A percentile compares a stretch with the other conserved stretches of the same genome.
phyloP scores from a whole-genome alignment of 1,284 basidiomycete species.

The Coniferiporia sulphurascens region DNA sequence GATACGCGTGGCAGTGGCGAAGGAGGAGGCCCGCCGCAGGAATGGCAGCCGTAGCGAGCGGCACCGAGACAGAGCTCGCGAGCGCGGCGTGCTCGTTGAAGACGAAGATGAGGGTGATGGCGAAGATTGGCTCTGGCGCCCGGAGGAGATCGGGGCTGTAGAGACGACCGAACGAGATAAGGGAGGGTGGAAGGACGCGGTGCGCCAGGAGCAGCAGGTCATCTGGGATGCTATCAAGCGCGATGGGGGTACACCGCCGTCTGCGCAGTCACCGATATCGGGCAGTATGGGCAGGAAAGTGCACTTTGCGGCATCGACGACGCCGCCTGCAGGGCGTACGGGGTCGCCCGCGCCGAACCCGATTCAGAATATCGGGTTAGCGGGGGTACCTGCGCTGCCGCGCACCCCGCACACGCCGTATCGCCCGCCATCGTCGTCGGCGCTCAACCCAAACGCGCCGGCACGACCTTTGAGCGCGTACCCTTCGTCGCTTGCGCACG shows the following conservation, averaged over 20 bases:
- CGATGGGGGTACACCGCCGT: neutral
- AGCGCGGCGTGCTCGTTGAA: conserved; percentile 8
- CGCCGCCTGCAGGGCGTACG: too few species aligned
- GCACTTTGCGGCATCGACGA: conserved; percentile 1
- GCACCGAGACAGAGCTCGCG: neutral
- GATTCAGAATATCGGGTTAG: neutral
- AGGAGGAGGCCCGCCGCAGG: conserved; percentile 3
- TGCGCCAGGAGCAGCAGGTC: conserved; percentile 14
- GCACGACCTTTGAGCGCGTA: conserved; percentile 2
- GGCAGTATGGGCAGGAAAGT: conserved; percentile 11
- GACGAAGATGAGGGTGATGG: neutral
- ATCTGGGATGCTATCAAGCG: conserved; percentile 14
- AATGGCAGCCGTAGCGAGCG: neutral
- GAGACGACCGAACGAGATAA: conserved; percentile 1
- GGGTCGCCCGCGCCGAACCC: too few species aligned
- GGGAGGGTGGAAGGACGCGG: conserved; percentile 4
- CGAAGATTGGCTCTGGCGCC: conserved; percentile 16
- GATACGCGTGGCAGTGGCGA: neutral
- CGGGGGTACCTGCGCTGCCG: conserved; percentile 6
- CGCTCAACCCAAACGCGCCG: neutral
- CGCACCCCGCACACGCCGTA: conserved; percentile 9
- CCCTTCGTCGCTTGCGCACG: neutral
- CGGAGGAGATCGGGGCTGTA: neutral
- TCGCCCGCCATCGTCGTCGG: neutral
- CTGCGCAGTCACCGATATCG: neutral